A percentile compares a stretch with the other conserved stretches of the same genome.
These are phyloP conservation scores for Gastrodia elata DNA, from an alignment of 106 monocot species.

Conservation along the genomic window DNA sequence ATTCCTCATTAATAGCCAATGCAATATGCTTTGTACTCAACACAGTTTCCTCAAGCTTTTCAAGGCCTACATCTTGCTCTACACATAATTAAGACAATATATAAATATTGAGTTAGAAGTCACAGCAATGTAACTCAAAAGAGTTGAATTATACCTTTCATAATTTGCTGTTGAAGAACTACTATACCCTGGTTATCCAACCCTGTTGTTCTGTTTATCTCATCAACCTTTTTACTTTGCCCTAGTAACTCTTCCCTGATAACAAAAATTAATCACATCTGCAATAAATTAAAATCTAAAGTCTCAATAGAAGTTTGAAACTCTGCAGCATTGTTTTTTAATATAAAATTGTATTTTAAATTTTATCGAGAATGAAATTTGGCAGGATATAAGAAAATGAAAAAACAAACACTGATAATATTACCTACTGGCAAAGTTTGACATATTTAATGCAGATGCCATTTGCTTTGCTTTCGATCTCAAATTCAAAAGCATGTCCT, in stretches of 20 bases:
- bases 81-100: constrained; percentile 1
- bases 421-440: constrained; percentile 60
- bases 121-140: neutral
- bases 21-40: constrained; percentile 88
- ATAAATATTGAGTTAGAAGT: neutral
- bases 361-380: neutral
- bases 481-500: constrained; percentile 63
- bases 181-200: constrained; percentile 74
- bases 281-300: neutral
- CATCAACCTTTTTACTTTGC: constrained; percentile 31
- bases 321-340: neutral
- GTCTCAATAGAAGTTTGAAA: neutral
- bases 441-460: constrained; percentile 59
- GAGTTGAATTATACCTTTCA: constrained; percentile 33
- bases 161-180: constrained; percentile 62
- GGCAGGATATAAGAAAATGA: neutral
- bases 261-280: neutral
- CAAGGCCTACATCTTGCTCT: constrained; percentile 93
- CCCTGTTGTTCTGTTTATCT: constrained; percentile 43
- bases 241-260: constrained; percentile 62
- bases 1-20: constrained; percentile 78
- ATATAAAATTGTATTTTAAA: neutral
- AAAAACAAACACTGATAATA: neutral
- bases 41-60: constrained; percentile 72
- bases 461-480: constrained; percentile 58